Evolutionary conservation across 805 yeast species (phyloP), one percentile per base, ranked within the genome.

Genomic region (Isabelozyma heimii): DNA sequence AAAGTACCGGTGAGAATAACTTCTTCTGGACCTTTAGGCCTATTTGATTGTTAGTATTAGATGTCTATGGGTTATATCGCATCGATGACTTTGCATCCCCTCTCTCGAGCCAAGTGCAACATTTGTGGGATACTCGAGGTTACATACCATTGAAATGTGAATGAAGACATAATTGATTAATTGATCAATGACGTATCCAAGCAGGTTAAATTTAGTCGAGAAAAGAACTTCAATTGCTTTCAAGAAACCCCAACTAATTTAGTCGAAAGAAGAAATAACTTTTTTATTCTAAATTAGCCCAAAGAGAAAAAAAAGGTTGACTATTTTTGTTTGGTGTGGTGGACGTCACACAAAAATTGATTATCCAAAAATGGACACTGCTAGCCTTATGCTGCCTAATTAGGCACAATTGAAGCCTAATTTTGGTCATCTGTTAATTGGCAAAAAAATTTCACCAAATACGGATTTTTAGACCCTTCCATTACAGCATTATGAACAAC

Each of bases 1-100:
- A 85, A 84, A 46, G 83, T 76, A 52, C 91, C 91, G 16, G 91
- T 85, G 45, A 86, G 80, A 55, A 81, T 72, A 49, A 86, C 91
- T 49, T 74, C 78, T 47, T 64, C 42, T 37, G 79, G 77, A 50
- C 79, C 79, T 38, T 63, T 52, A 17, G 79, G 79, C 79, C 79
- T 73, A 49, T 24, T 48, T 30, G 17, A 40, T 16, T 14, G 71
- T 66, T 66, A 67, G 70, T 65, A 57, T 16, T 16, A 20, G 4
- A 20, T 37, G 35, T 4, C 38, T 20, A 27, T 33, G 8, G 55
- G 6, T 20, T 20, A 17, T 14, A 20, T 20, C 24, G 24, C 24
- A 20, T 20, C 24, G n/a, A 30, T 30, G 35, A 30, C 35, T 17
- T 15, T 16, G 20, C 40, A 40, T 17, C 42, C 41, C 15, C 41